Evolutionary conservation across 805 yeast species (phyloP).

Genomic region (Spathaspora hagerdaliae): DNA sequence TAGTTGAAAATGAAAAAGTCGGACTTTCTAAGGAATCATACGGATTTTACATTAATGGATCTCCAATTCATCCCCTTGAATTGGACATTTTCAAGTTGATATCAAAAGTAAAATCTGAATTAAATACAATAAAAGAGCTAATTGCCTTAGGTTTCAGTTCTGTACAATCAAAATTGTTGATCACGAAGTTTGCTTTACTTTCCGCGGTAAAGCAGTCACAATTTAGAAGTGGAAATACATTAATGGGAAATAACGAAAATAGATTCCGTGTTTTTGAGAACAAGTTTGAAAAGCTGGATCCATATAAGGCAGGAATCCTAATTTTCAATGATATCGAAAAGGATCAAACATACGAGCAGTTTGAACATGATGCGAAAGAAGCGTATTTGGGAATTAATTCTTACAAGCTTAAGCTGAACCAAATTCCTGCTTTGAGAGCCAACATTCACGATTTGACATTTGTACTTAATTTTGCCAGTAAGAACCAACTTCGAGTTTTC

Average conservation of each 20-base stretch:
- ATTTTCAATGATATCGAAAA: slow-evolving; percentile 75
- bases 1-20: slow-evolving; percentile 25
- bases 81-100: slow-evolving; percentile 42
- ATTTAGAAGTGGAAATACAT: slow-evolving; percentile 28
- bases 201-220: slow-evolving; percentile 36
- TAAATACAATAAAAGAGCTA: slow-evolving; percentile 19
- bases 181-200: slow-evolving; percentile 36
- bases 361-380: slow-evolving; percentile 38
- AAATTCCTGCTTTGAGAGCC: slow-evolving; percentile 64
- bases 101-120: slow-evolving; percentile 30
- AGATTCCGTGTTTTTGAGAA: slow-evolving; percentile 30
- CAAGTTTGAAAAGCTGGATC: slow-evolving; percentile 12
- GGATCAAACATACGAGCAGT: slow-evolving; percentile 51
- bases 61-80: slow-evolving; percentile 45
- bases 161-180: slow-evolving; percentile 28
- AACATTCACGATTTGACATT: slow-evolving; percentile 75
- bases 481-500: slow-evolving; percentile 47
- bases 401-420: slow-evolving; percentile 42
- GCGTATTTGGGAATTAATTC: slow-evolving; percentile 35
- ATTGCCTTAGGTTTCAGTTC: slow-evolving; percentile 24
- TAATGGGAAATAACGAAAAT: slow-evolving; percentile 29
- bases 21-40: slow-evolving; percentile 38
- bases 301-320: slow-evolving; percentile 41
- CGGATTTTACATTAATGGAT: slow-evolving; percentile 70
- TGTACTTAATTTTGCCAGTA: slow-evolving; percentile 56